Base-by-base conservation (phyloP, 2,329 filamentous ascomycete species). In the Rutstroemia sp. region DNA sequence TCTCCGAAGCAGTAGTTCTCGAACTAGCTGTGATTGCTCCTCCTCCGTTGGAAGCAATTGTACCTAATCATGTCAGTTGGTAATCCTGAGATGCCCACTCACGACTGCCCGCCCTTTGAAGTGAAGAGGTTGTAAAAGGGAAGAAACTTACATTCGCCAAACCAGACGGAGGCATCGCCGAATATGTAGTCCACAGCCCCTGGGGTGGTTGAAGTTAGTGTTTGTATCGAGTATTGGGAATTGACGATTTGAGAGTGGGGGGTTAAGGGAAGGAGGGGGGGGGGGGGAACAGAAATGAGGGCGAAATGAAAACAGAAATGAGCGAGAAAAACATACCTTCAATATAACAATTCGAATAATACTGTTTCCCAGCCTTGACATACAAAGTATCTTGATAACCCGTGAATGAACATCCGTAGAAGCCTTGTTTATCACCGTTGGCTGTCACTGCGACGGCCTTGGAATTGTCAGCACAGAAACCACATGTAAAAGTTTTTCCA, bases 311-410 rank as follows among this genome's bases (percentile, higher is more conserved):
- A 4, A 23, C 21, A 4, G 21, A 23, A 23, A 23, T 23, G 4
- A 23, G 21, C 21, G 21, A n/a, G 2, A 8, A 19, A 12, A 10
- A 12, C 3, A 16, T n/a, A 39, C 80, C 79, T 46, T 77, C 75
- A 59, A 83, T 81, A 54, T 78, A 75, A 58, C 74, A 75, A 58
- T 77, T 77, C 37, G 77, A 77, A 63, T 81, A 83, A 45, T 82
- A 66, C 62, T 82, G 75, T 56, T 74, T 70, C 61, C 81, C 81
- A 51, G 71, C 71, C 62, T 79, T 70, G 49, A 69, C 65, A 27
- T 77, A 71, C 44, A 78, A 58, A 1, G 80, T 81, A 65, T 83
- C 80, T 64, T 84, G 79, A 62, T 73, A 78, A 9, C 79, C 79
- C 27, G 72, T 71, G 62, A 83, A 74, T 54, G 75, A 70, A 59